Conservation (phyloP, 2,329 filamentous ascomycete species). For the Plenodomus lindquistii region DNA sequence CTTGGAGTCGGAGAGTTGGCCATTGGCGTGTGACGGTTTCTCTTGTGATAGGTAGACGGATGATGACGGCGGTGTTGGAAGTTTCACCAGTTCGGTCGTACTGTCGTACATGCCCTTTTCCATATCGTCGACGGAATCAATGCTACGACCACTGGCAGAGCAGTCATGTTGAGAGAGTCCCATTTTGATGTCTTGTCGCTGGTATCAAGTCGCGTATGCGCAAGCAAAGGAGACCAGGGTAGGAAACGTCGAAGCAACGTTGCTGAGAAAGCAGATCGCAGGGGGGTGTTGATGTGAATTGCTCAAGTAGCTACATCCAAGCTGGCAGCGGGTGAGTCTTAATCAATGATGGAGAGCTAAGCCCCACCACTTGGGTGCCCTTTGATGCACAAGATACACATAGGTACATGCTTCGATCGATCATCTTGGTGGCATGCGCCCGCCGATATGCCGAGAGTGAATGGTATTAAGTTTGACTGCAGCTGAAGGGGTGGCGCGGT, state of each 20-base stretch:
- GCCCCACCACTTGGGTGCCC: conserved; percentile 26
- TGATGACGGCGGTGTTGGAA: conserved; percentile 17
- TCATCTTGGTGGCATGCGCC: conserved; percentile 14
- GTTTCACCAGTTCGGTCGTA: conserved; percentile 17
- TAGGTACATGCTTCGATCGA: conserved; percentile 21
- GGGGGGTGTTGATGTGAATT: conserved; percentile 23
- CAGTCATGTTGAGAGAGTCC: conserved; percentile 19
- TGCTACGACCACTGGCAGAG: conserved; percentile 17
- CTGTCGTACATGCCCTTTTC: conserved; percentile 39
- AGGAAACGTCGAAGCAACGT: conserved; percentile 1
- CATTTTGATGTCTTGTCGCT: conserved; percentile 23
- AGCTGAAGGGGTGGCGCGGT: conserved; percentile 18
- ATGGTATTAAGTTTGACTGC: conserved; percentile 13
- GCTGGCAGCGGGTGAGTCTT: conserved; percentile 29
- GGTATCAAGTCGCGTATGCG: conserved; percentile 22
- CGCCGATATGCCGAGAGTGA: conserved; percentile 23
- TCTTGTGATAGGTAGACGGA: conserved; percentile 33
- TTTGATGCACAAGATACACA: conserved; percentile 12
- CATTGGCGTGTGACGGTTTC: conserved; percentile 3
- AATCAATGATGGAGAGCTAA: conserved; percentile 24
- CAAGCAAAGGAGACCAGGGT: conserved; percentile 22
- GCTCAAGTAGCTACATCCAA: conserved; percentile 19
- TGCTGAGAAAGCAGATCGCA: conserved; percentile 24
- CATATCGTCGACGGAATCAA: conserved; percentile 35
- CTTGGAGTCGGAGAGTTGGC: conserved; percentile 5